Evolutionary conservation across 192 early-diverging fungal genomes (phyloP), one percentile per base, ranked within the genome.

Genomic region (Podila horticola): DNA sequence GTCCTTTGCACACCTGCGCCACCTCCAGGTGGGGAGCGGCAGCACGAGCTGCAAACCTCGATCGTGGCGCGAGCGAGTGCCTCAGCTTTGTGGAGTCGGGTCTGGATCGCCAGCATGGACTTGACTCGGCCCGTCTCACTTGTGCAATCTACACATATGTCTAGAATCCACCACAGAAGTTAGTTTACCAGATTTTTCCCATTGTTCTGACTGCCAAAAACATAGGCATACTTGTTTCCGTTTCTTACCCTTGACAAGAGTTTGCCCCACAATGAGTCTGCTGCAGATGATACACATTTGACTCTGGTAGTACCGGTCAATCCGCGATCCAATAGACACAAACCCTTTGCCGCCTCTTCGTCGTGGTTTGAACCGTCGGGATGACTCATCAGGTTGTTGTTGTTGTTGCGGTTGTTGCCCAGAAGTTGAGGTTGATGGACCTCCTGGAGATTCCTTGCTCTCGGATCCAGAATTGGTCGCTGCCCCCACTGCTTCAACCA

Each of bases 231-330:
- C 6, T 13, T 62, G 24, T 13, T 51, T 19, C 65, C 58, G 57
- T 48, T 28, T 48, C 49, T 62, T 29, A 67, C 66, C 66, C 28
- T 50, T 55, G 30, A 31, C n/a, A 22, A 24, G 2, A 24, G 19
- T 57, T 30, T 71, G 68, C 28, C 74, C 58, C 33, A 70, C 65
- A 34, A 86, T 82, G 36, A 84, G 29, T 59, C 88, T 83, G 33
- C 82, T 52, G 72, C 94, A 95, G 10, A 92, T 74, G 0, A 88
- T 15, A 72, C 94, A 95, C 36, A 90, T 85, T 28, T 84, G 82
- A 28, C 91, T 86, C 52, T 83, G 79, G 67, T 94, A 95, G 76
- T 90, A 95, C 31, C 90, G 88, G 61, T 95, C 94, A 52, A 95
- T 93, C 17, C 89, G 82, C 29, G 69, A 72, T 9, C 69, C 66